These are phyloP conservation scores for Aspergillus pseudonomiae DNA, from an alignment of 2,329 filamentous ascomycete species.

Conservation along the genomic window DNA sequence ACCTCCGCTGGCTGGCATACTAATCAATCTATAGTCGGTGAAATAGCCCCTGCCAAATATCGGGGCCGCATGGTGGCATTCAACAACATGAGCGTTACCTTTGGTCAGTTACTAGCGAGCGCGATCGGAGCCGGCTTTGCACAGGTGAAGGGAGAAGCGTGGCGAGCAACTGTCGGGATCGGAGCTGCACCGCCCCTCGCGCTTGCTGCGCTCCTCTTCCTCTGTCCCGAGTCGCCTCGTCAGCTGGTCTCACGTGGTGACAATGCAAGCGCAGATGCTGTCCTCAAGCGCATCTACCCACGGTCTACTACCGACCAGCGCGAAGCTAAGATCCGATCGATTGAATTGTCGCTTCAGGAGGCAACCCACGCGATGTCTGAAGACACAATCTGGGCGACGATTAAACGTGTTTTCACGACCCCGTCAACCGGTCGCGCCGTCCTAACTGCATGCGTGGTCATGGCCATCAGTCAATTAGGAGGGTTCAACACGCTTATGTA, in stretches of 20 bases:
- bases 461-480: conserved; percentile 1
- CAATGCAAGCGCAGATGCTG: not conserved
- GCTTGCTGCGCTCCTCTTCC: not conserved
- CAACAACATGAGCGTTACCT: conserved; percentile 3
- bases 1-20: not conserved
- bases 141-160: not conserved
- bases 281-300: not conserved
- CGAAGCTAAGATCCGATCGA: not conserved
- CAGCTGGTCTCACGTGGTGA: not conserved
- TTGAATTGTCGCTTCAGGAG: not conserved
- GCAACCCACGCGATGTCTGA: not conserved
- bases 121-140: not conserved
- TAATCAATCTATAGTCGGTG: not conserved
- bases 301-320: not conserved
- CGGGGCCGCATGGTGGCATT: conserved; percentile 3
- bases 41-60: not conserved
- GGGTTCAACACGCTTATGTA: conserved; percentile 2
- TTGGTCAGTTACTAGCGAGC: not conserved
- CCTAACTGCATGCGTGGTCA: conserved; percentile 3
- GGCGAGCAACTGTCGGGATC: not conserved
- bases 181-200: not conserved
- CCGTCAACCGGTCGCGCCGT: not conserved
- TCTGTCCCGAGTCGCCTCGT: not conserved
- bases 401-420: not conserved
- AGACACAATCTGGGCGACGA: not conserved